Percentiles rank a stretch among this genome's conserved stretches.
Evolutionary conservation across 352 stramenopile genomes (phyloP).

Genomic region (Pythium scleroteichum): DNA sequence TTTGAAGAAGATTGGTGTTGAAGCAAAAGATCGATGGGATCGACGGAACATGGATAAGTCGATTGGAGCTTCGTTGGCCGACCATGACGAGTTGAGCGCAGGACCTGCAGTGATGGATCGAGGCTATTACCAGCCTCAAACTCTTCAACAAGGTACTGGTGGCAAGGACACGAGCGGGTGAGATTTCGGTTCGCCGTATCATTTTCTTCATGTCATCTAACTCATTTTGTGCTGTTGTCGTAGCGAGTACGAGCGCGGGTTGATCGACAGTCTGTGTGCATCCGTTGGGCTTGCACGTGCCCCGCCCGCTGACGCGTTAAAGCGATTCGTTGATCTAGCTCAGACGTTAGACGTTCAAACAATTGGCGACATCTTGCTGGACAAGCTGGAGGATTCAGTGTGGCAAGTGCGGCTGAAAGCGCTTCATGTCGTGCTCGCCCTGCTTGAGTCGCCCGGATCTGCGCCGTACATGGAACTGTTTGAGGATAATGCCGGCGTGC

Average conservation of each 20-base stretch:
- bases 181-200: not conserved
- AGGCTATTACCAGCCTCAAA: constrained; percentile 74
- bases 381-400: constrained; percentile 83
- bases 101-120: constrained; percentile 66
- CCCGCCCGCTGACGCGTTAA: constrained; percentile 72
- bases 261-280: constrained; percentile 85
- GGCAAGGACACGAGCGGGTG: constrained; percentile 78
- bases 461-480: constrained; percentile 78
- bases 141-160: constrained; percentile 49
- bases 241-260: constrained; percentile 82
- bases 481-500: constrained; percentile 79
- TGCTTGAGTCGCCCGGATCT: constrained; percentile 70
- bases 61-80: constrained; percentile 85
- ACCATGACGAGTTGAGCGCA: constrained; percentile 81
- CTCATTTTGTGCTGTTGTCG: constrained; percentile 4
- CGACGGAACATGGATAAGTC: constrained; percentile 90
- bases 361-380: constrained; percentile 83
- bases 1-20: constrained; percentile 80
- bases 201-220: not conserved
- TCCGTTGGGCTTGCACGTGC: constrained; percentile 73
- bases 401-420: constrained; percentile 86
- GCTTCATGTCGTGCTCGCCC: constrained; percentile 74
- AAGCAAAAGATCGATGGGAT: constrained; percentile 82
- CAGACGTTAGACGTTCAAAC: constrained; percentile 84
- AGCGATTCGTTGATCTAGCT: constrained; percentile 84